These are phyloP conservation scores for Cercospora zeina DNA, from an alignment of 2,329 filamentous ascomycete genomes.

Conservation along the genomic window DNA sequence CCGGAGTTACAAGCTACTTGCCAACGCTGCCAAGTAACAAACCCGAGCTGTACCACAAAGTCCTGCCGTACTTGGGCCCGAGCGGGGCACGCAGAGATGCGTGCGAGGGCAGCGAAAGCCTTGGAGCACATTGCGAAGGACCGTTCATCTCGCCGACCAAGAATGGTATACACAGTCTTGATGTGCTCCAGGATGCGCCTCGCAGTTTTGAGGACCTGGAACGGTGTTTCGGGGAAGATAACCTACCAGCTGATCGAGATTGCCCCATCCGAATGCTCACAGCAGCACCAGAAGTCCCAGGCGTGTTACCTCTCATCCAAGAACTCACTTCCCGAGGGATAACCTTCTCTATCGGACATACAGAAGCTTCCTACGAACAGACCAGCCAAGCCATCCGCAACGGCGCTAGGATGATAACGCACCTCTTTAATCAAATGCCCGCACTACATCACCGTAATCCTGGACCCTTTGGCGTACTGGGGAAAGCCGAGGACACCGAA, in stretches of 20 bases:
- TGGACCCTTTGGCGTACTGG: constrained; percentile 82
- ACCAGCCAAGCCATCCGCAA: constrained; percentile 50
- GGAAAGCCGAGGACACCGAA: constrained; percentile 51
- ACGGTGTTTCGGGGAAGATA: constrained; percentile 69
- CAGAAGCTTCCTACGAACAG: constrained; percentile 51
- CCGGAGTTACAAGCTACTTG: constrained; percentile 83
- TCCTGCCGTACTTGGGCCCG: constrained; percentile 74
- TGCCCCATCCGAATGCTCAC: constrained; percentile 74
- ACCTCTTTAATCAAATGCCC: constrained; percentile 59
- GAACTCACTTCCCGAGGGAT: constrained; percentile 66
- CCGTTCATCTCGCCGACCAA: constrained; percentile 81
- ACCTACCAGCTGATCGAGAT: constrained; percentile 53
- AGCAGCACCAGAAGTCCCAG: constrained; percentile 74
- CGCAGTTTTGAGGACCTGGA: constrained; percentile 66
- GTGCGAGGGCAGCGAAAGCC: constrained; percentile 74
- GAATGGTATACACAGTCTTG: constrained; percentile 80
- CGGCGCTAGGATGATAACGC: constrained; percentile 56
- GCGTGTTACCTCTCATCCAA: constrained; percentile 64
- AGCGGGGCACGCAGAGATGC: constrained; percentile 62
- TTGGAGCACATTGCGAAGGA: constrained; percentile 88
- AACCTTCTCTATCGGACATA: constrained; percentile 65
- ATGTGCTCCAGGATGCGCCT: constrained; percentile 65
- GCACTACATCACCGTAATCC: constrained; percentile 71
- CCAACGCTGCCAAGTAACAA: constrained; percentile 82
- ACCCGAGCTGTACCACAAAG: constrained; percentile 78